Evolutionary conservation across 305 asterid genomes (phyloP).

Genomic region (Withania somnifera): DNA sequence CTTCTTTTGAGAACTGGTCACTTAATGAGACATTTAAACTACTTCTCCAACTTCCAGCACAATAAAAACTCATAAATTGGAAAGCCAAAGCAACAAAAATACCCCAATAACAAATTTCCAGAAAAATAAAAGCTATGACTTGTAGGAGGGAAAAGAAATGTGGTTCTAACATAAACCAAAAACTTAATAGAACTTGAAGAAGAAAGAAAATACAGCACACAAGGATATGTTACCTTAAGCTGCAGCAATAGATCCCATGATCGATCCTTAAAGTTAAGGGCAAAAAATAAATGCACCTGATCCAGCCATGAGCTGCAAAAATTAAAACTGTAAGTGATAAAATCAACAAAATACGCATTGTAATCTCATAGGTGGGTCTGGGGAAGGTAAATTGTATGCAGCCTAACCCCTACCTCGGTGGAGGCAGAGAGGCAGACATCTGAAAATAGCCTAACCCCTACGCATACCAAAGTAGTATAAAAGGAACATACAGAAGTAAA

Average conservation of each 20-base stretch:
- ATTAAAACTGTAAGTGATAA: slow-evolving; percentile 11
- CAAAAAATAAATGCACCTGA: slow-evolving; percentile 51
- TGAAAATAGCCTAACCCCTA: too few species aligned
- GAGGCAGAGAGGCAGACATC: not conserved
- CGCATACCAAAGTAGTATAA: not conserved
- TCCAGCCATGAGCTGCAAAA: slow-evolving; percentile 70
- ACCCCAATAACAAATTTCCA: not conserved
- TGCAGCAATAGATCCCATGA: slow-evolving; percentile 50
- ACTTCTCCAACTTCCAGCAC: not conserved
- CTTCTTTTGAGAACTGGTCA: too few species aligned
- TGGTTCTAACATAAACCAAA: not conserved
- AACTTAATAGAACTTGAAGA: not conserved
- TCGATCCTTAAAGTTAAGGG: slow-evolving; percentile 42
- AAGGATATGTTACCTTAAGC: slow-evolving; percentile 42
- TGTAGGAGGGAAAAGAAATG: not conserved
- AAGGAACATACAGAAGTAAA: not conserved
- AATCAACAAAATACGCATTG: not conserved
- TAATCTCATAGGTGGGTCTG: not conserved
- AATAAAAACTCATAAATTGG: not conserved
- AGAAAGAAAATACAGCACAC: not conserved
- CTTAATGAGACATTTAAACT: too few species aligned
- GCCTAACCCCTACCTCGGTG: not conserved
- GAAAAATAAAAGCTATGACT: too few species aligned
- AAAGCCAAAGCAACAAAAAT: not conserved
- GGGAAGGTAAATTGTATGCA: not conserved